Evolutionary conservation across 768 basidiomycete species (phyloP).

Genomic region (Antrodiella citrinella): DNA sequence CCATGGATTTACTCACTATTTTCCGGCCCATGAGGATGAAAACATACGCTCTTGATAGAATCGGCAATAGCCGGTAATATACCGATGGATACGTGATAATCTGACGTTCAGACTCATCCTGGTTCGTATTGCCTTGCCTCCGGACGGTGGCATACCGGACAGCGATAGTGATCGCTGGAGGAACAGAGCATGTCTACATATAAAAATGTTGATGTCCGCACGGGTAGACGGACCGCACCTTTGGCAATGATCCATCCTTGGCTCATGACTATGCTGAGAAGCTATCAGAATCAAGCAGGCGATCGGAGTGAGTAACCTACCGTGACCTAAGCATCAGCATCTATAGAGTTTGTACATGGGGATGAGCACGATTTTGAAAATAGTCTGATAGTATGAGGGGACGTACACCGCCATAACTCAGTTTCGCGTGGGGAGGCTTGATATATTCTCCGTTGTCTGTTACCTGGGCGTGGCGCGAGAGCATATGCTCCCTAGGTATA

Average conservation of each 20-base stretch:
- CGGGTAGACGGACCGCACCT: conserved; percentile 42
- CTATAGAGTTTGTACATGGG: conserved; percentile 23
- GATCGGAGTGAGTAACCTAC: conserved; percentile 26
- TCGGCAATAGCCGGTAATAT: conserved; percentile 64
- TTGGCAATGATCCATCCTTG: conserved; percentile 59
- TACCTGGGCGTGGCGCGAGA: conserved; percentile 65
- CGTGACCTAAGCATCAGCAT: conserved; percentile 68
- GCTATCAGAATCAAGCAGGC: not conserved
- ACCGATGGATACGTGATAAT: conserved; percentile 68
- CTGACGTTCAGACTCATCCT: conserved; percentile 53
- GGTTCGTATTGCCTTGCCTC: conserved; percentile 49
- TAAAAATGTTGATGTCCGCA: too few species aligned
- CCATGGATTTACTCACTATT: conserved; percentile 32
- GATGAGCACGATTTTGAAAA: not conserved
- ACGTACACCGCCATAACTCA: conserved; percentile 70
- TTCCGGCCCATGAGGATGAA: conserved; percentile 56
- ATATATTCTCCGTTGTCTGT: conserved; percentile 58
- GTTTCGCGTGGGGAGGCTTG: conserved; percentile 61
- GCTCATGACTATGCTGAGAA: conserved; percentile 50
- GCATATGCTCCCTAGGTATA: conserved; percentile 64
- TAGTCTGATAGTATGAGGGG: not conserved
- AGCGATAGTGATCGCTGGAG: conserved; percentile 48
- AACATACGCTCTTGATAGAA: conserved; percentile 61
- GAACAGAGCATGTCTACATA: too few species aligned
- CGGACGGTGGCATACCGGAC: conserved; percentile 69